Percentiles rank a stretch among this genome's conserved stretches.
Conservation (phyloP, 2,329 filamentous ascomycete genomes). For the Lojkania enalia region DNA sequence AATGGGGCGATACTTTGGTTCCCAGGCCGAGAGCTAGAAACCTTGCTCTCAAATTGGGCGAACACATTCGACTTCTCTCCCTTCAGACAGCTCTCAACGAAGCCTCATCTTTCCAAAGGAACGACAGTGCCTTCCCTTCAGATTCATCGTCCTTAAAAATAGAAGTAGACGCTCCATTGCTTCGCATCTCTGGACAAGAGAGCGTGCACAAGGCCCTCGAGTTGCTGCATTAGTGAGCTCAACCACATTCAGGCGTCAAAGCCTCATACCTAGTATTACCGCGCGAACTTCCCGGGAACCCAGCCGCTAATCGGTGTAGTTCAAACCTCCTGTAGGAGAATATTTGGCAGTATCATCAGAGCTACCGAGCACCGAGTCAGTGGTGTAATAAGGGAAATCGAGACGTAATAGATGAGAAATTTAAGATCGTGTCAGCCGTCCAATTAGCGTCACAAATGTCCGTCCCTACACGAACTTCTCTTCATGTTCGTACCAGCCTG, state of each 20-base stretch:
- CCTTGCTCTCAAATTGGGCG: not conserved
- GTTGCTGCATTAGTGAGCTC: not conserved
- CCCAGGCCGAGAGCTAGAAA: not conserved
- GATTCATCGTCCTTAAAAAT: not conserved
- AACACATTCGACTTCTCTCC: not conserved
- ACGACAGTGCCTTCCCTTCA: not conserved
- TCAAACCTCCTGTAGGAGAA: slow-evolving; percentile 14
- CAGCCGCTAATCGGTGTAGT: not conserved
- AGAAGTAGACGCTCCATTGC: not conserved
- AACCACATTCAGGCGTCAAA: not conserved
- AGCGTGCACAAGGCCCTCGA: not conserved
- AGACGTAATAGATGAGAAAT: no score
- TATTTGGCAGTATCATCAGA: slow-evolving; percentile 1
- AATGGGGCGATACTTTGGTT: not conserved
- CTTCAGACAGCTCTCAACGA: not conserved
- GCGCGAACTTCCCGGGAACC: not conserved
- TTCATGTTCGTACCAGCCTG: no score
- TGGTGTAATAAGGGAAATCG: no score
- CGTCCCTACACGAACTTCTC: no score
- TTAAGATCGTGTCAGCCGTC: no score
- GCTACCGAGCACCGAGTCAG: no score
- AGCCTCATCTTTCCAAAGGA: not conserved
- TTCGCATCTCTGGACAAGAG: not conserved
- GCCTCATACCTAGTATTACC: not conserved
- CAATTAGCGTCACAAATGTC: no score